Evolutionary conservation across 768 basidiomycete species (phyloP).

Genomic region (Lactarius indigo): DNA sequence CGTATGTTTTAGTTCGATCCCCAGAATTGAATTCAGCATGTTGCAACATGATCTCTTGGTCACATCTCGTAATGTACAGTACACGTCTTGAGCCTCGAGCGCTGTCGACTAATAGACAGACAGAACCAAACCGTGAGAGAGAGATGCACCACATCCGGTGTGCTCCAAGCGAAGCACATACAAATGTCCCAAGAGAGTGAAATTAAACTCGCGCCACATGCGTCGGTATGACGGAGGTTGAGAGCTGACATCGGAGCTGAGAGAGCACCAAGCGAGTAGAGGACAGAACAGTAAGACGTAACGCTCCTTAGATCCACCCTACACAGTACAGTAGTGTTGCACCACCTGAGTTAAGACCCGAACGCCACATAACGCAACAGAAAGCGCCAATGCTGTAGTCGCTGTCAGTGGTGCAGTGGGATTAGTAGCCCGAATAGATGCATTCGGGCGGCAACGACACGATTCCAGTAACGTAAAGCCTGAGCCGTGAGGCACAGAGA

Average conservation of each 20-base stretch:
- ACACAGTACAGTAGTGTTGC: neutral
- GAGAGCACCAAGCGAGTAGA: neutral
- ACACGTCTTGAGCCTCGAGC: neutral
- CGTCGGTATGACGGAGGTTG: neutral
- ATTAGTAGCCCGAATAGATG: neutral
- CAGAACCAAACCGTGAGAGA: neutral
- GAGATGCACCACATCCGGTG: constrained; percentile 8
- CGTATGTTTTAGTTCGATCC: neutral
- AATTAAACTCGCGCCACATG: constrained; percentile 1
- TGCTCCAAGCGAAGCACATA: constrained; percentile 7
- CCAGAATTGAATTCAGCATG: neutral
- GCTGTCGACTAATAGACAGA: neutral
- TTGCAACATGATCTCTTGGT: neutral
- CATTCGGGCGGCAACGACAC: constrained; percentile 8
- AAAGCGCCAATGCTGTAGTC: neutral
- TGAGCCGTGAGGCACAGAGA: neutral
- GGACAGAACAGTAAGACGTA: neutral
- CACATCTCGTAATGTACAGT: neutral
- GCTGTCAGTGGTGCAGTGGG: neutral
- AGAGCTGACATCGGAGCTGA: neutral
- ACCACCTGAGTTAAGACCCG: neutral
- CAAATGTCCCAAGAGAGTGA: neutral
- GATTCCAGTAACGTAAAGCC: neutral
- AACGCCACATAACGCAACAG: neutral
- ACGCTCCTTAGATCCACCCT: neutral